Percentiles rank a stretch among this genome's conserved stretches.
These are phyloP conservation scores for Verticillium nubilum DNA, from an alignment of 2,329 filamentous ascomycete species.

Conservation along the genomic window DNA sequence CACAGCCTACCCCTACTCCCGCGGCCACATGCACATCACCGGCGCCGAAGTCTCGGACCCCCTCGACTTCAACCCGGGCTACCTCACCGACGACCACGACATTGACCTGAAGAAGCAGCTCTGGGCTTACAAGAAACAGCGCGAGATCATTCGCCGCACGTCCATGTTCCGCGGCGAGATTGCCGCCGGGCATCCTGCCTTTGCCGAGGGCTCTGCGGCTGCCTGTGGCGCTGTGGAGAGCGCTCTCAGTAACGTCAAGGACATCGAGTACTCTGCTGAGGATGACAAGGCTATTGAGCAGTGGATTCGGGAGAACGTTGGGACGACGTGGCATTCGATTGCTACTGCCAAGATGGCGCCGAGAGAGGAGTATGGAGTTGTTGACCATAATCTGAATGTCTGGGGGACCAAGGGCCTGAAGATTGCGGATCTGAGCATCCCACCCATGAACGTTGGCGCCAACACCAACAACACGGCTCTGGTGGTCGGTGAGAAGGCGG, in stretches of 20 bases:
- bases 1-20: conserved; percentile 54
- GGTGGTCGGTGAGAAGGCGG: conserved; percentile 41
- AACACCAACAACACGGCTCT: conserved; percentile 46
- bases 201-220: conserved; percentile 33
- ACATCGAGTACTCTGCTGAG: conserved; percentile 43
- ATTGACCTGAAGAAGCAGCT: conserved; percentile 56
- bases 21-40: conserved; percentile 52
- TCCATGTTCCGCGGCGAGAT: conserved; percentile 45
- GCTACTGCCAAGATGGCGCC: conserved; percentile 41
- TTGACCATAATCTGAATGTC: conserved; percentile 33
- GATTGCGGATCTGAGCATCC: conserved; percentile 32
- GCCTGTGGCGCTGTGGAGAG: conserved; percentile 41
- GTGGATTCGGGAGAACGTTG: conserved; percentile 32
- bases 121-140: conserved; percentile 62
- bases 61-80: conserved; percentile 47
- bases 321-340: conserved; percentile 40
- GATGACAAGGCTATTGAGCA: conserved; percentile 44
- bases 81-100: conserved; percentile 37
- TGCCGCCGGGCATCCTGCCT: conserved; percentile 35
- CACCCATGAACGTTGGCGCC: conserved; percentile 33
- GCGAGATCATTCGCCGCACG: conserved; percentile 55
- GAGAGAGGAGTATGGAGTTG: conserved; percentile 32
- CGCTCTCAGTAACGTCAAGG: conserved; percentile 22
- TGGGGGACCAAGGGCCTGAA: conserved; percentile 35
- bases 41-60: conserved; percentile 26